phyloP scores from a whole-genome alignment of 2,329 filamentous ascomycete genomes.

The Beauveria asiatica region DNA sequence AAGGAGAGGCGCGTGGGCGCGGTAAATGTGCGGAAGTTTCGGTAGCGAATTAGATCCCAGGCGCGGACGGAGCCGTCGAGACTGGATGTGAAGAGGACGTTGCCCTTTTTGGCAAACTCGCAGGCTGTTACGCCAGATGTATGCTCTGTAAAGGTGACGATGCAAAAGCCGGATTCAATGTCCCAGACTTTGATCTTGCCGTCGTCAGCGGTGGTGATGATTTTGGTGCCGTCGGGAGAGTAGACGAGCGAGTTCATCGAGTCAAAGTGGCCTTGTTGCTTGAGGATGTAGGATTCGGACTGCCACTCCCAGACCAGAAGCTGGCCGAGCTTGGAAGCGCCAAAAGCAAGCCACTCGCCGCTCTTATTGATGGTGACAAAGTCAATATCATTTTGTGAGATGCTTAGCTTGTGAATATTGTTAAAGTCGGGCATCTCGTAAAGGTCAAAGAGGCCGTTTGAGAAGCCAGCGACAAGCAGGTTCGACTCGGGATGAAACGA shows the following conservation, averaged over 20 bases:
- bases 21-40: slow-evolving; percentile 96
- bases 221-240: slow-evolving; percentile 84
- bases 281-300: slow-evolving; percentile 96
- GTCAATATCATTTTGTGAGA: slow-evolving; percentile 95
- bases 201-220: slow-evolving; percentile 91
- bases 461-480: slow-evolving; percentile 93
- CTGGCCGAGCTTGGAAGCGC: slow-evolving; percentile 88
- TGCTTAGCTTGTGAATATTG: slow-evolving; percentile 84
- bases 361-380: slow-evolving; percentile 89
- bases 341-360: slow-evolving; percentile 95
- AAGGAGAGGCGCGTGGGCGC: slow-evolving; percentile 87
- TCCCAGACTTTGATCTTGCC: slow-evolving; percentile 99
- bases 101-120: slow-evolving; percentile 90
- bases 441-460: slow-evolving; percentile 84
- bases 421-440: slow-evolving; percentile 97
- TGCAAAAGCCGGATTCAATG: slow-evolving; percentile 89
- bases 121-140: slow-evolving; percentile 89
- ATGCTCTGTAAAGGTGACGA: slow-evolving; percentile 97
- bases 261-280: slow-evolving; percentile 96
- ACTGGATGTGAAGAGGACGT: slow-evolving; percentile 90
- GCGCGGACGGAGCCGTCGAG: slow-evolving; percentile 89
- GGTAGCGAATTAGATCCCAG: slow-evolving; percentile 92
- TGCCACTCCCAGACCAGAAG: slow-evolving; percentile 99
- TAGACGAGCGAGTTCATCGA: slow-evolving; percentile 90
- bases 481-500: slow-evolving; percentile 80